Evolutionary conservation across 2,329 filamentous ascomycete species (phyloP).

Genomic region (Claviceps purpurea): DNA sequence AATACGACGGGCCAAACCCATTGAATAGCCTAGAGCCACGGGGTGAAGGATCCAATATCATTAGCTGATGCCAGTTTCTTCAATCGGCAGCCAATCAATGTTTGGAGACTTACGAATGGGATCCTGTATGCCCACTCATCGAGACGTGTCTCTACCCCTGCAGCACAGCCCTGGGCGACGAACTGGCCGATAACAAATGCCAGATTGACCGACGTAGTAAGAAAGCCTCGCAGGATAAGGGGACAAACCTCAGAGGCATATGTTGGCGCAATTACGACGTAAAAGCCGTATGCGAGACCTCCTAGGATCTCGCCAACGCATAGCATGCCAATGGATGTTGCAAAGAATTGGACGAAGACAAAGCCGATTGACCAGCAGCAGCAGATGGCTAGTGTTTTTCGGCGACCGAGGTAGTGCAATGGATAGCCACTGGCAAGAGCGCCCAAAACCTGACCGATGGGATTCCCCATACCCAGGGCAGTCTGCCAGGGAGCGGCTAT

Average conservation of each 20-base stretch:
- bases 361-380: constrained; percentile 33
- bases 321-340: constrained; percentile 38
- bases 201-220: constrained; percentile 47
- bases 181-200: constrained; percentile 51
- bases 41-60: background rate
- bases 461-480: constrained; percentile 29
- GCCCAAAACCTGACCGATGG: constrained; percentile 34
- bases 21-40: constrained; percentile 25
- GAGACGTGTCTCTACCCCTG: constrained; percentile 24
- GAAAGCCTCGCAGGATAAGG: constrained; percentile 39
- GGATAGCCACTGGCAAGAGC: constrained; percentile 17
- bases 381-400: constrained; percentile 30
- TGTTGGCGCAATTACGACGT: constrained; percentile 43
- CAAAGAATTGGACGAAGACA: constrained; percentile 52
- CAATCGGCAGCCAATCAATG: background rate
- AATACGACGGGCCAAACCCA: constrained; percentile 36
- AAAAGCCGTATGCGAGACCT: constrained; percentile 47
- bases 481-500: constrained; percentile 36
- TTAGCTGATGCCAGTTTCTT: background rate
- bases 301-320: constrained; percentile 49
- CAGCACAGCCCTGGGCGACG: constrained; percentile 34
- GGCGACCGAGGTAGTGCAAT: constrained; percentile 28
- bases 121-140: constrained; percentile 32
- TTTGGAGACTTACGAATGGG: constrained; percentile 11
- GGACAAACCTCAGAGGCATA: constrained; percentile 51